Percentiles rank a stretch among this genome's conserved stretches.
Conservation (phyloP, 2,329 filamentous ascomycete species). For the Ophiosphaerella narmari region DNA sequence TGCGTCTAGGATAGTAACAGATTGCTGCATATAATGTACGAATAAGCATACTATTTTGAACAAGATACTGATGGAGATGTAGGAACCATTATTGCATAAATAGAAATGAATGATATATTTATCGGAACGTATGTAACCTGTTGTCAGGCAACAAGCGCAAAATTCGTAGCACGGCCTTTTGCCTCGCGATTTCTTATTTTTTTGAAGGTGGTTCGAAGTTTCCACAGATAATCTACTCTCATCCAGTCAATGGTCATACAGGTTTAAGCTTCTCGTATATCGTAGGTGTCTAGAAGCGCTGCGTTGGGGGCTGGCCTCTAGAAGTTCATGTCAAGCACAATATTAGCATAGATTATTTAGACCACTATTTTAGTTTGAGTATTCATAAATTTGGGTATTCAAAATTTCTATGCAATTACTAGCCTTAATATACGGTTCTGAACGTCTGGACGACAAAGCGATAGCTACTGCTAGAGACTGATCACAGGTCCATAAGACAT, state of each 20-base stretch:
- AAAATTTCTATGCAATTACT: too few relatives aligned
- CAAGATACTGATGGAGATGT: too few relatives aligned
- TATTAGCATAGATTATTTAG: background rate
- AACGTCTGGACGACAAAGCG: background rate
- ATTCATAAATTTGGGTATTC: too few relatives aligned
- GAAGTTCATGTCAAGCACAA: constrained; percentile 4
- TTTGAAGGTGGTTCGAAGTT: background rate
- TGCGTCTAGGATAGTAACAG: background rate
- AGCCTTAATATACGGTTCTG: background rate
- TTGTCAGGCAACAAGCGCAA: constrained; percentile 5
- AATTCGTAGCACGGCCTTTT: background rate
- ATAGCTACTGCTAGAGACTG: background rate
- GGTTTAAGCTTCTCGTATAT: constrained; percentile 3
- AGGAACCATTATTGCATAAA: too few relatives aligned
- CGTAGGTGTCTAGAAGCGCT: constrained; percentile 5
- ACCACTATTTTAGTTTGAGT: too few relatives aligned
- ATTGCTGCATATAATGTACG: background rate
- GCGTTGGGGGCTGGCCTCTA: constrained; percentile 1
- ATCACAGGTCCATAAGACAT: background rate
- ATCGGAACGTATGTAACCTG: constrained; percentile 6
- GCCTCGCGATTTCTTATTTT: background rate
- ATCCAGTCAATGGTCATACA: background rate
- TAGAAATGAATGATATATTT: background rate
- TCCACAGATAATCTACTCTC: background rate
- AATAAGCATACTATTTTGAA: background rate